Evolutionary conservation across 345 rosid genomes (phyloP), one percentile per base, ranked within the genome.

Genomic region (Nephelium lappaceum): DNA sequence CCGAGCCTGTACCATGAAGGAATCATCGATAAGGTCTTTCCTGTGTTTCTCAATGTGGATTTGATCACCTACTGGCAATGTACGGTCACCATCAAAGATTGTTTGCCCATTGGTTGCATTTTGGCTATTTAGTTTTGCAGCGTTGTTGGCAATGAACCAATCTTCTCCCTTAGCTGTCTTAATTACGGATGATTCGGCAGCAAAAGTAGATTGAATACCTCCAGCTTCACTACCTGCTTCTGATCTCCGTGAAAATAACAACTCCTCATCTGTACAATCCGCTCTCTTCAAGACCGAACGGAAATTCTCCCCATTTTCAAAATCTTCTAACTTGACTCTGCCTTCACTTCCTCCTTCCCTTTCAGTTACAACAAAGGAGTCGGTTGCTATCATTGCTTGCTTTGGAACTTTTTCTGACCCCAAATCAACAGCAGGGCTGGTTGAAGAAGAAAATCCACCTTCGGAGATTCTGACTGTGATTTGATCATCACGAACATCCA

Each of bases 1-100:
- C 18, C 86, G 83, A 71, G 79, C 83, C 16, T 86, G 92, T 39
- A 92, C 84, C 95, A 94, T 93, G 84, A 94, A 85, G 72, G 95
- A 94, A 84, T 93, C 98, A 61, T 94, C 97, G 61, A 86, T 47
- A 11, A 82, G 76, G 12, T 85, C 88, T 81, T 85, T 79, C 76
- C 65, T 76, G 80, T 73, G 83, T 67, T 83, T 83, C 77, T 84
- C 86, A n/a, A 24, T 41, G 36, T 75, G 67, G 43, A n/a, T 36
- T 25, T 57, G 24, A 71, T 84, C 82, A 61, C 83, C 79, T 11
- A 67, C 74, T 57, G 86, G 43, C 74, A 81, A 64, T 38, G 79
- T 23, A 72, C 24, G 78, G 63, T 83, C 82, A 7, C 84, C 88
- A 77, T 86, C 87, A 78, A 89, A 85, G 12, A 84, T 77, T 42